Evolutionary conservation across 805 yeast genomes (phyloP), one percentile per base, ranked within the genome.

Genomic region (Starmerella sirachaensis): DNA sequence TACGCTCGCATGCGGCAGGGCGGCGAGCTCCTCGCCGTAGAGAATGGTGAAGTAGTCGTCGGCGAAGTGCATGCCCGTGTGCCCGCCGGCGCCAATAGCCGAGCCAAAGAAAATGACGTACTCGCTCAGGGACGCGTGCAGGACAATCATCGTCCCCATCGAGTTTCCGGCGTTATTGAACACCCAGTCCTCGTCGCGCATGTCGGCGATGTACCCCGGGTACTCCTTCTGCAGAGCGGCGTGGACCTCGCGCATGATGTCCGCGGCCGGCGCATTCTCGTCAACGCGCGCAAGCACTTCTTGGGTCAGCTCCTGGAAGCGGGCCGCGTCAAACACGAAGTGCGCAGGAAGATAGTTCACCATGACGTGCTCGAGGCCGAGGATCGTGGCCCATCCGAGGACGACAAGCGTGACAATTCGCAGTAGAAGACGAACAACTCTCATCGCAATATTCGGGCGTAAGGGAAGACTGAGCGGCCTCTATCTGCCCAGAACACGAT

Each of bases 161-260:
- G 98, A 96, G 50, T 94, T 94, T 38, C 98, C 98, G 5, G 97
- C 97, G 53, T 83, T 84, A 70, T 91, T 91, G 71, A 76, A 88
- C 35, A 91, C 79, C 97, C 97, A 91, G 47, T 85, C 91, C 38
- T 80, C 79, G 35, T 67, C 65, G 57, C 75, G 72, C 48, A 79
- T 67, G 47, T 74, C 75, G 61, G 83, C 82, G 60, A 88, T 71
- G 48, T 69, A 56, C 5, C 73, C 74, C 11, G 94, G 93, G 57
- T 91, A 91, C 31, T 65, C 70, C 3, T 58, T 64, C 45, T 75
- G 65, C 42, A 86, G 57, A 23, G 62, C 66, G 2, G 67, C 66
- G 22, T 81, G 72, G 18, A 50, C 52, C 13, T 34, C 14, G 17
- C 32, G 37, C 53, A 51, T 51, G 16, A 49, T 31, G 18, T 38